Percentiles rank a stretch among this genome's conserved stretches.
These are phyloP conservation scores for Ascocoryne sarcoides DNA, from an alignment of 2,329 filamentous ascomycete genomes.

Conservation along the genomic window DNA sequence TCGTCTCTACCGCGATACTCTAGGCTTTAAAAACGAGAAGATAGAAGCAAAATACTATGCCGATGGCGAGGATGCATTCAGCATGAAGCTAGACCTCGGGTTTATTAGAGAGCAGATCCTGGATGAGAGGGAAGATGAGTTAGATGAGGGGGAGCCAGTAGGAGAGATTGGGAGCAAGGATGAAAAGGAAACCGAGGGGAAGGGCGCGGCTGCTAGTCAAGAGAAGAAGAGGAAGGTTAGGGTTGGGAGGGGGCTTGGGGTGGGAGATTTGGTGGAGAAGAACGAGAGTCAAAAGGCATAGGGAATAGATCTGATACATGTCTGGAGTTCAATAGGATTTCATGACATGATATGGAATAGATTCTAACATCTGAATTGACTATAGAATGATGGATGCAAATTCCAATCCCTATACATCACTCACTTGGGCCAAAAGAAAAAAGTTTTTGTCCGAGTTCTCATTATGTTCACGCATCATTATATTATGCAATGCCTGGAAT, in stretches of 20 bases:
- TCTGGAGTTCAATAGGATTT: background rate
- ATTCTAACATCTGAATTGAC: too few species aligned
- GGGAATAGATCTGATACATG: background rate
- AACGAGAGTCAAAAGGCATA: conserved; percentile 46
- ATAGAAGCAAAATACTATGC: conserved; percentile 89
- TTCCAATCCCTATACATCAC: too few species aligned
- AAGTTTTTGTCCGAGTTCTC: too few species aligned
- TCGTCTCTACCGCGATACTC: conserved; percentile 84
- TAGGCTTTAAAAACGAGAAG: conserved; percentile 82
- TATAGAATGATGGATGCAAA: too few species aligned
- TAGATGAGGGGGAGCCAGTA: conserved; percentile 62
- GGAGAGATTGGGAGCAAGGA: conserved; percentile 47
- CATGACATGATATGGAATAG: too few species aligned
- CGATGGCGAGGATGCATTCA: conserved; percentile 91
- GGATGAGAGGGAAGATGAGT: conserved; percentile 38
- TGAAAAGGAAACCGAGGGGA: conserved; percentile 43
- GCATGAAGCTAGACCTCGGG: conserved; percentile 79
- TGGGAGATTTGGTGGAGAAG: conserved; percentile 68
- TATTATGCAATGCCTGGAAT: too few species aligned
- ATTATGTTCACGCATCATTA: too few species aligned
- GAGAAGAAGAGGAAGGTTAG: conserved; percentile 71
- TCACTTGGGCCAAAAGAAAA: too few species aligned
- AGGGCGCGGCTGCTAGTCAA: conserved; percentile 32
- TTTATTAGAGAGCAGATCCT: conserved; percentile 45
- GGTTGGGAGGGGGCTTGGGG: conserved; percentile 71